Conservation (phyloP, 306 rosid species). For the Vigna mungo region DNA sequence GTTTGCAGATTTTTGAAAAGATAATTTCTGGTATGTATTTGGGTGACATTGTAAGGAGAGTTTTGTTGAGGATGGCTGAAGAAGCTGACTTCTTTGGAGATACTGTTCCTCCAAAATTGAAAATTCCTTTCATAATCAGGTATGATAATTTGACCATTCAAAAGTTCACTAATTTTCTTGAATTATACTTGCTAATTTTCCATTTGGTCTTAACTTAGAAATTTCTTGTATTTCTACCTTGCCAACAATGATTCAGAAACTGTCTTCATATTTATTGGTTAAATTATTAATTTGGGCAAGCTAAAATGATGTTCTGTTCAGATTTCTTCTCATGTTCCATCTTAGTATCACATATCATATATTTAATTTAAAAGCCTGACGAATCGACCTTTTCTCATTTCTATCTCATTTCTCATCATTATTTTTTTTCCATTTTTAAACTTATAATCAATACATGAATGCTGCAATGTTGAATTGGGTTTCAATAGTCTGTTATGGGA, state of each 20-base stretch:
- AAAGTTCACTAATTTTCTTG: background rate
- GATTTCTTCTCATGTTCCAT: background rate
- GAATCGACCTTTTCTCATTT: background rate
- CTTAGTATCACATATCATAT: background rate
- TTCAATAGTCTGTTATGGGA: background rate
- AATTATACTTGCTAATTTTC: slow-evolving; percentile 22
- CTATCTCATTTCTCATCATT: background rate
- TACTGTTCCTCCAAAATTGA: slow-evolving; percentile 79
- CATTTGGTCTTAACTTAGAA: background rate
- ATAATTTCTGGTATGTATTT: slow-evolving; percentile 96
- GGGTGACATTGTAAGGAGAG: slow-evolving; percentile 91
- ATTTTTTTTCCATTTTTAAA: background rate
- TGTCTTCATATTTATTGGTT: background rate
- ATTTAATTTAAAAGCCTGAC: background rate
- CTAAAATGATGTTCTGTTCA: background rate
- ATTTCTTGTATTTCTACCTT: slow-evolving; percentile 17
- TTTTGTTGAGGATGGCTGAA: slow-evolving; percentile 81
- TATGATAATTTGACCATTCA: slow-evolving; percentile 40
- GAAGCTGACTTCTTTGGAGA: slow-evolving; percentile 92
- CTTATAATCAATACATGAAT: background rate
- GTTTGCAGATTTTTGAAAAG: slow-evolving; percentile 87
- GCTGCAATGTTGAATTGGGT: background rate
- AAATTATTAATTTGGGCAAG: background rate
- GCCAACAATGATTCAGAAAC: slow-evolving; percentile 15
- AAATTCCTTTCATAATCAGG: slow-evolving; percentile 80